Base-by-base conservation (phyloP, 1,139 yeast species). In the Pichia sp. region DNA sequence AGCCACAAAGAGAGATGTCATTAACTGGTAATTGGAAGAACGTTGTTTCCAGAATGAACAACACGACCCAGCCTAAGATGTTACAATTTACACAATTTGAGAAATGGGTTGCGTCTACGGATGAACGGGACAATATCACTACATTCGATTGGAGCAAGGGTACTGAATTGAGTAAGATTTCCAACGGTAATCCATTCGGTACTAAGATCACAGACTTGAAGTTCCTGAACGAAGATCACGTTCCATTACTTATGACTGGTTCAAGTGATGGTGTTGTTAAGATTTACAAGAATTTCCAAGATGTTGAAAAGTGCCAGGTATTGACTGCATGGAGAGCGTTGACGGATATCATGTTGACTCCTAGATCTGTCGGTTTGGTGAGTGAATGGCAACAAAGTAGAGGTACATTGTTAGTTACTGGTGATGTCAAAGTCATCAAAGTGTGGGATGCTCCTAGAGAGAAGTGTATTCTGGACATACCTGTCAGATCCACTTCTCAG, bases 371-470 rank as follows among this genome's bases (percentile, higher is more conserved):
- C 19, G 96, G 97, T 3, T 71, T 94, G 45, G 77, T 90, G 33
- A 81, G 93, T 6, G 98, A 93, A 59, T 93, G 99, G 99, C 98
- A 91, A 62, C 99, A 93, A 63, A 85, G 94, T 41, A 73, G 97
- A 54, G 99, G 99, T 0, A 81, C 96, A 1, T 70, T 93, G 38
- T 69, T 93, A 46, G 96, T 89, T 1, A 91, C 96, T 45, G 99
- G 99, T 41, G 99, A 93, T 70, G 96, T 89, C 11, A 88, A 91
- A 56, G 83, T 90, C 28, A 89, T 93, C 45, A 73, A 96, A 51
- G 75, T 91, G 1, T 93, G 99, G 99, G 99, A 93, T 68, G 98
- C 98, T 0, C 95, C 96, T 17, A 74, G 97, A 38, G 99, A 93
- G 62, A 72, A 86, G 46, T 85, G 96, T 62, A 73, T 87, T 45